Conservation (phyloP, 352 stramenopile species). For the Phytophthora constricta region DNA sequence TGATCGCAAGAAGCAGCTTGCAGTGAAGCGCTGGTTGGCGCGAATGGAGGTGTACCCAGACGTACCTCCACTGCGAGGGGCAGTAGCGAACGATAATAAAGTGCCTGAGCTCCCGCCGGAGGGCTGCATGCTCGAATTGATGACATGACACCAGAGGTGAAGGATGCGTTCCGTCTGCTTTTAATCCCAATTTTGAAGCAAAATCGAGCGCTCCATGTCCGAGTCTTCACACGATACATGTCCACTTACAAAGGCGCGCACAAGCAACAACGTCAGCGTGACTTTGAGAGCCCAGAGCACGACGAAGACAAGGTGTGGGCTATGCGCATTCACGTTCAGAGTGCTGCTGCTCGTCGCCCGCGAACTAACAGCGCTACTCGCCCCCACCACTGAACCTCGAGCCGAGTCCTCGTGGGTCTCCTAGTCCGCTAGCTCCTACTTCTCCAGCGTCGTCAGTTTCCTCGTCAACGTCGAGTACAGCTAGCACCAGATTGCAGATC, state of each 20-base stretch:
- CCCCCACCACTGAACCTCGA: constrained; percentile 18
- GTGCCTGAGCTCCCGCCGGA: constrained; percentile 34
- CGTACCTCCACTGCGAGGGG: constrained; percentile 26
- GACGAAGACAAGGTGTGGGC: constrained; percentile 48
- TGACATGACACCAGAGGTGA: constrained; percentile 71
- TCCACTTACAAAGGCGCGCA: neutral
- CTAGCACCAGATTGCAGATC: constrained; percentile 60
- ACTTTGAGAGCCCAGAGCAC: constrained; percentile 1
- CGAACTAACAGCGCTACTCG: constrained; percentile 3
- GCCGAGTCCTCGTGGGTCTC: constrained; percentile 8
- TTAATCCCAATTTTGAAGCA: constrained; percentile 70
- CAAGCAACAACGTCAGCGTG: constrained; percentile 16
- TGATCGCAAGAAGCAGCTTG: constrained; percentile 43
- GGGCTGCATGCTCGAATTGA: constrained; percentile 56
- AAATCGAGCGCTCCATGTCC: constrained; percentile 54
- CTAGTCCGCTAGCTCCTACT: constrained; percentile 21
- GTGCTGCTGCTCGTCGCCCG: constrained; percentile 5
- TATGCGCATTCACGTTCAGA: constrained; percentile 72
- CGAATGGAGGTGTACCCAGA: constrained; percentile 44
- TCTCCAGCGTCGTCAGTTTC: constrained; percentile 39
- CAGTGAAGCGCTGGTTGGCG: constrained; percentile 54
- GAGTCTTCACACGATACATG: constrained; percentile 61
- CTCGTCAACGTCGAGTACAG: constrained; percentile 30
- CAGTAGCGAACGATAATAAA: constrained; percentile 9
- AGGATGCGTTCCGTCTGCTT: constrained; percentile 76